These are phyloP conservation scores for Baorangia bicolor DNA, from an alignment of 768 basidiomycete species.

Conservation along the genomic window DNA sequence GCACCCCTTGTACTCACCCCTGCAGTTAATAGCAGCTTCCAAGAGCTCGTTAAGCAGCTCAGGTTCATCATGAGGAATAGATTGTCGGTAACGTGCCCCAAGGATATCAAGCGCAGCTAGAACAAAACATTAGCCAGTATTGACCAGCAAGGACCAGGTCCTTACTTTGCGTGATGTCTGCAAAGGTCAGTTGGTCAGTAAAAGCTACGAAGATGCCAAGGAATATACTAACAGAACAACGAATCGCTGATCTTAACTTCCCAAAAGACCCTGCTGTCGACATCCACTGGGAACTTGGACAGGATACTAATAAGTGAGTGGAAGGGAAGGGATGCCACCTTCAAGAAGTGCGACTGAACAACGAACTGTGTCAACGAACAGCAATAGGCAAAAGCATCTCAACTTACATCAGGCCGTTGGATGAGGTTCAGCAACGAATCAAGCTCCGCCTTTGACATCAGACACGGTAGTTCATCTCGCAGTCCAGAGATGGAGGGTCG, in stretches of 20 bases:
- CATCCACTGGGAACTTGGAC: conserved; percentile 75
- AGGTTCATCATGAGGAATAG: conserved; percentile 33
- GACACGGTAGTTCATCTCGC: conserved; percentile 54
- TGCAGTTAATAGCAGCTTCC: conserved; percentile 51
- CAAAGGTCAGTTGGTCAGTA: conserved; percentile 6
- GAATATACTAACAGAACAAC: conserved; percentile 57
- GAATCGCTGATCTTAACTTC: conserved; percentile 57
- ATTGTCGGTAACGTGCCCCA: conserved; percentile 45
- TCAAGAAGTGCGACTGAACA: conserved; percentile 77
- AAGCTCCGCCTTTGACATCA: conserved; percentile 68
- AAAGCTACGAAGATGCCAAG: not conserved
- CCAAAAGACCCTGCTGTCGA: conserved; percentile 78
- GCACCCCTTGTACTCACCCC: conserved; percentile 52
- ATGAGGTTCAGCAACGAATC: conserved; percentile 67
- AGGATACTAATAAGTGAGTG: conserved; percentile 73
- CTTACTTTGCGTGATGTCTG: conserved; percentile 39
- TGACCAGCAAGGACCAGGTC: not conserved
- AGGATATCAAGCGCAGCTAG: conserved; percentile 57
- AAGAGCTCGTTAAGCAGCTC: conserved; percentile 47
- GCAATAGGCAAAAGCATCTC: not conserved
- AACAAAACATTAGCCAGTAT: conserved; percentile 24
- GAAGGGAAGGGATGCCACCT: conserved; percentile 80
- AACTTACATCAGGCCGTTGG: conserved; percentile 70
- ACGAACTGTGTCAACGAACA: conserved; percentile 14
- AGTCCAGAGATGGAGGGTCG: conserved; percentile 67